Conservation (phyloP, 78 protist genomes). For the Tieghemostelium lacteum region DNA sequence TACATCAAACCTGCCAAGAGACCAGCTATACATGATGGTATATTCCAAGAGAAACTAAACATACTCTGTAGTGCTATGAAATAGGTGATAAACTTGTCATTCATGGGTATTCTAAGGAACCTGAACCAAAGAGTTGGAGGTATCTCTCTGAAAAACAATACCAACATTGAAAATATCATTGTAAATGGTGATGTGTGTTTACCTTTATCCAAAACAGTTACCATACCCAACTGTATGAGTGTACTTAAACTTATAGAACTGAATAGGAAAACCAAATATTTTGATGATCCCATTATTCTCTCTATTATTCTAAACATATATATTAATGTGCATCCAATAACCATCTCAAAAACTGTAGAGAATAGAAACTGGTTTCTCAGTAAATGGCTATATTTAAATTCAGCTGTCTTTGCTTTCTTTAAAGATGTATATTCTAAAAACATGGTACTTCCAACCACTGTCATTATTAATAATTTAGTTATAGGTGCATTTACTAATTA, state of each 20-base stretch:
- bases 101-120: constrained; percentile 29
- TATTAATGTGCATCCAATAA: constrained; percentile 17
- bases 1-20: constrained; percentile 29
- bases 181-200: constrained; percentile 11
- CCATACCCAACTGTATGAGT: constrained; percentile 15
- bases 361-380: constrained; percentile 15
- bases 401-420: neutral
- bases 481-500: constrained; percentile 70
- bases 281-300: constrained; percentile 62
- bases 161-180: constrained; percentile 48
- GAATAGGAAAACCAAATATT: constrained; percentile 15
- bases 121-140: constrained; percentile 63
- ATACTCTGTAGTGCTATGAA: neutral
- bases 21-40: constrained; percentile 4
- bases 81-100: constrained; percentile 36
- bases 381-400: neutral
- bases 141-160: constrained; percentile 49
- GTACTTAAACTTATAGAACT: constrained; percentile 1
- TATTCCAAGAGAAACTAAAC: neutral
- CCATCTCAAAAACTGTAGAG: constrained; percentile 4
- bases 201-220: neutral
- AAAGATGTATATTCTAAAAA: neutral
- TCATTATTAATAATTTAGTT: constrained; percentile 38
- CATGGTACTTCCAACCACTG: neutral
- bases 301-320: constrained; percentile 53